A percentile compares a stretch with the other conserved stretches of the same genome.
phyloP scores from a whole-genome alignment of 306 rosid species.

The Vachellia pachyceras region DNA sequence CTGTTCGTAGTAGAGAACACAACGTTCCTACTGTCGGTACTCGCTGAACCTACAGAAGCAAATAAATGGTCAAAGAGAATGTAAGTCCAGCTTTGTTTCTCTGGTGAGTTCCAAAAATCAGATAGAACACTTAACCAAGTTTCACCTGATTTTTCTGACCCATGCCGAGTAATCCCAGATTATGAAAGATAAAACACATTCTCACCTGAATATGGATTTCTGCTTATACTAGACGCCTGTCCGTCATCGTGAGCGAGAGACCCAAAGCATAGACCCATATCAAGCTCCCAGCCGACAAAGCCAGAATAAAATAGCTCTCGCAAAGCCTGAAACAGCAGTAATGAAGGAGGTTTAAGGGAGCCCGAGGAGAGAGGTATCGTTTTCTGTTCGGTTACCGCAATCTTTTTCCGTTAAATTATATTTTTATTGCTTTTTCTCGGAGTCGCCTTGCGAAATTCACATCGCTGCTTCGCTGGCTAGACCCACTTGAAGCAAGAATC shows the following conservation, averaged over 20 bases:
- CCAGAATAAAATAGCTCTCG: neutral
- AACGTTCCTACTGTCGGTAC: constrained; percentile 40
- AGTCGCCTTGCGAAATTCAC: neutral
- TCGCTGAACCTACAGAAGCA: constrained; percentile 41
- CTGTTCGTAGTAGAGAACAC: constrained; percentile 49
- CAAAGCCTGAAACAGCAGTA: neutral
- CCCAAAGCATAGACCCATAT: constrained; percentile 63
- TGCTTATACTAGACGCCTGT: constrained; percentile 28
- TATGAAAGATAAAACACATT: neutral
- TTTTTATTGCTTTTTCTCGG: neutral
- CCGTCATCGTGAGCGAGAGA: constrained; percentile 26
- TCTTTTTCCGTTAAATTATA: neutral
- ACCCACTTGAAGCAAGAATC: neutral
- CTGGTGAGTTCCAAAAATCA: neutral
- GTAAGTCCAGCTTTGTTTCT: neutral
- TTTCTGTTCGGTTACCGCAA: neutral
- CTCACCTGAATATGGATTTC: constrained; percentile 45
- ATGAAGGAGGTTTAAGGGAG: neutral
- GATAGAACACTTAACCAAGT: constrained; percentile 23
- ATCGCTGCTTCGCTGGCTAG: neutral
- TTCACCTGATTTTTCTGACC: neutral
- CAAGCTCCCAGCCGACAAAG: neutral
- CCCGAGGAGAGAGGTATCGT: neutral
- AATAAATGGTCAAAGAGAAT: neutral
- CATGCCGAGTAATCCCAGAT: constrained; percentile 7